Conservation (phyloP, 2,329 filamentous ascomycete species). For the Microdochium bolleyi region DNA sequence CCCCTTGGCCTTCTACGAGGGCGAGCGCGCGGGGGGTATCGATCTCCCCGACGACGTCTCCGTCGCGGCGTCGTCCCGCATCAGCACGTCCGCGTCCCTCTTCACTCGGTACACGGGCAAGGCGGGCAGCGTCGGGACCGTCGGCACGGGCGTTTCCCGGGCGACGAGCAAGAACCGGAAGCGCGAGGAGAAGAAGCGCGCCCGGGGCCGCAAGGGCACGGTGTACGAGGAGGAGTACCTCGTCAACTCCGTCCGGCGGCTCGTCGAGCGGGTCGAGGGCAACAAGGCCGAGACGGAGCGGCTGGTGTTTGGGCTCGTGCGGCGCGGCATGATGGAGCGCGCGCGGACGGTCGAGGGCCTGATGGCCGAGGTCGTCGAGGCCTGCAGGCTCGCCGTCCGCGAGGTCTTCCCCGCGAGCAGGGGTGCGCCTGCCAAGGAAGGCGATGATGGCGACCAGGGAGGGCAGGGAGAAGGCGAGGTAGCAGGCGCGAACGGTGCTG, state of each 20-base stretch:
- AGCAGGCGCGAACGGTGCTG: slow-evolving; percentile 15
- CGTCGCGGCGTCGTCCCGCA: slow-evolving; percentile 71
- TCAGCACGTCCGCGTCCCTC: slow-evolving; percentile 76
- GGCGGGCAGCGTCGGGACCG: slow-evolving; percentile 52
- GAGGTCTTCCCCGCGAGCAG: slow-evolving; percentile 55
- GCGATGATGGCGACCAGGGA: slow-evolving; percentile 11
- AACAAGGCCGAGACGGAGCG: slow-evolving; percentile 64
- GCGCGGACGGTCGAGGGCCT: slow-evolving; percentile 69
- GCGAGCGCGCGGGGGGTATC: slow-evolving; percentile 52
- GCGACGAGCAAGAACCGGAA: slow-evolving; percentile 82
- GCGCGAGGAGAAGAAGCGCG: slow-evolving; percentile 90
- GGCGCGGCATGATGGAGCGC: slow-evolving; percentile 80
- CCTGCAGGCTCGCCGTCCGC: slow-evolving; percentile 56
- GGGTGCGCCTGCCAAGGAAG: slow-evolving; percentile 7
- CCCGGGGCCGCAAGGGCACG: slow-evolving; percentile 88
- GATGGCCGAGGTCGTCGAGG: slow-evolving; percentile 64
- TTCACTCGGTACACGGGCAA: slow-evolving; percentile 89
- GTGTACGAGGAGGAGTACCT: slow-evolving; percentile 98
- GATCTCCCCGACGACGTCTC: slow-evolving; percentile 91
- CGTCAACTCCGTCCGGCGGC: slow-evolving; percentile 73
- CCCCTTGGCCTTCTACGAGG: slow-evolving; percentile 83
- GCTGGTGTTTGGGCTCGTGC: slow-evolving; percentile 68
- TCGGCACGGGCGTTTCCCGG: slow-evolving; percentile 65
- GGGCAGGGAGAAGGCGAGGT: slow-evolving; percentile 7
- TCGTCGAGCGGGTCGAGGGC: slow-evolving; percentile 75